phyloP scores from a whole-genome alignment of 1,284 basidiomycete genomes.

The Acaromyces ingoldii region DNA sequence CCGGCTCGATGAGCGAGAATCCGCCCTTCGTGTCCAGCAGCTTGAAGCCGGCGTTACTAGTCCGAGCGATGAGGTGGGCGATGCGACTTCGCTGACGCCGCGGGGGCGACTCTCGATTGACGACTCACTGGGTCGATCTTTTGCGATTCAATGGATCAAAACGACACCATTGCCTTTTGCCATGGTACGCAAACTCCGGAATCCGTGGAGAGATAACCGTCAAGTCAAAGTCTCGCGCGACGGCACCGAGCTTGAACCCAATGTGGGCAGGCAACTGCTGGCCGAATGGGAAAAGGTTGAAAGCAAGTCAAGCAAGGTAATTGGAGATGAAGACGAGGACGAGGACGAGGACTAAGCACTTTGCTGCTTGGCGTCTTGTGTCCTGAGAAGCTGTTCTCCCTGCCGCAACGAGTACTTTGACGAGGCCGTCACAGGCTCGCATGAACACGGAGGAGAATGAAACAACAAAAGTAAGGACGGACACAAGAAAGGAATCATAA shows the following conservation, averaged over 20 bases:
- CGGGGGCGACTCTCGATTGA: no score
- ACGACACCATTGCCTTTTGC: conserved; percentile 71
- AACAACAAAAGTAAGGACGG: no score
- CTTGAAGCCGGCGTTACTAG: conserved; percentile 14
- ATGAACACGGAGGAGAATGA: no score
- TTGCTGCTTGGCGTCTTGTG: no score
- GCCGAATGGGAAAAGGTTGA: conserved; percentile 66
- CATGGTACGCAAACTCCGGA: conserved; percentile 72
- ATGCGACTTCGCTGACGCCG: no score
- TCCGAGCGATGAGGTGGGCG: not conserved
- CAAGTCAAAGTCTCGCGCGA: conserved; percentile 83
- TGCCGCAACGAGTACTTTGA: no score
- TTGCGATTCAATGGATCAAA: conserved; percentile 79
- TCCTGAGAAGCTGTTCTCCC: no score
- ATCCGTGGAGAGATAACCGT: conserved; percentile 85
- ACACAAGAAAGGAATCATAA: no score
- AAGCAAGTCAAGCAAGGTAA: no score
- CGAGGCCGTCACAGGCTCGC: no score
- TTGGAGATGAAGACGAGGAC: no score
- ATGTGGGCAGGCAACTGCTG: conserved; percentile 67
- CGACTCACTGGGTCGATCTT: conserved; percentile 66
- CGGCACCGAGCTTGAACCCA: conserved; percentile 83
- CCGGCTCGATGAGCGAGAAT: conserved; percentile 35
- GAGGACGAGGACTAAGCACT: no score
- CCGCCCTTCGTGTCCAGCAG: conserved; percentile 25